Conservation (phyloP, 306 rosid genomes). For the Echinosophora koreensis region DNA sequence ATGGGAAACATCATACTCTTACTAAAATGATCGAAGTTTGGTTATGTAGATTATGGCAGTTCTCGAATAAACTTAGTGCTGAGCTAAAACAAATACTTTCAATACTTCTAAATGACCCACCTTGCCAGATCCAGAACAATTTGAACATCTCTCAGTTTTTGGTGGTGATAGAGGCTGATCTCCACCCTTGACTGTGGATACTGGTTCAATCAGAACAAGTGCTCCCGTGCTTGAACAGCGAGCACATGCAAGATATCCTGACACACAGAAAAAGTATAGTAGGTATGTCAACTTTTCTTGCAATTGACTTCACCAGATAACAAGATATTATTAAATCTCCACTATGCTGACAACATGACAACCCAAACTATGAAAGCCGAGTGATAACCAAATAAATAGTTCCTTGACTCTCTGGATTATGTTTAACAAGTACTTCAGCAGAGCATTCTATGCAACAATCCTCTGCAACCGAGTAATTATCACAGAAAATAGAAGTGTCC, state of each 20-base stretch:
- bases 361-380: constrained; percentile 8
- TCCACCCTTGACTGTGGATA: constrained; percentile 63
- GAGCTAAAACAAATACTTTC: background rate
- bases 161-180: constrained; percentile 74
- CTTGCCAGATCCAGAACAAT: constrained; percentile 98
- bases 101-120: constrained; percentile 52
- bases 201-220: constrained; percentile 75
- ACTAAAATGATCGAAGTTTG: background rate
- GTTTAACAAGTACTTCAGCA: background rate
- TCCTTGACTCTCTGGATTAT: background rate
- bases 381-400: constrained; percentile 8
- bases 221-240: constrained; percentile 91
- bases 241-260: constrained; percentile 96
- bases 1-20: background rate
- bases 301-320: constrained; percentile 24
- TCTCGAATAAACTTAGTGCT: background rate
- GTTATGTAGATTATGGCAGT: constrained; percentile 24
- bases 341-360: background rate
- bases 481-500: constrained; percentile 19
- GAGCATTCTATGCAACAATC: constrained; percentile 20
- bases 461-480: background rate
- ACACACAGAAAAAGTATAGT: constrained; percentile 14
- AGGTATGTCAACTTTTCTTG: constrained; percentile 28
- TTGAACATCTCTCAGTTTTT: constrained; percentile 86
- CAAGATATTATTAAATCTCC: constrained; percentile 14